Percentiles rank a stretch among this genome's conserved stretches.
Evolutionary conservation across 306 rosid genomes (phyloP).

Genomic region (Vigna unguiculata): DNA sequence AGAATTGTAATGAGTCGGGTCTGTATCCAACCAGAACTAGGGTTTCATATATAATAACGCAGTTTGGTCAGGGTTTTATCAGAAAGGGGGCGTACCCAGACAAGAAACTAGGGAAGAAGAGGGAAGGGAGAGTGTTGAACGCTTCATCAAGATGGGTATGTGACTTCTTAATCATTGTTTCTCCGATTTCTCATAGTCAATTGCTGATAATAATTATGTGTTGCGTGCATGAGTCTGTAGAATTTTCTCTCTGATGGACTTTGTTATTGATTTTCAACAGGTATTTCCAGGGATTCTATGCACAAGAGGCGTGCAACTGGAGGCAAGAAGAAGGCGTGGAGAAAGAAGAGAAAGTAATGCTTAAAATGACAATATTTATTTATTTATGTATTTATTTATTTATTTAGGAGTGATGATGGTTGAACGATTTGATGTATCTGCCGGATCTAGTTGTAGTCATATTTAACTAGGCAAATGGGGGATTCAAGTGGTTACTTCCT

Average conservation of each 20-base stretch:
- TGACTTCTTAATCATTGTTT: background rate
- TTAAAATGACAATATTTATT: background rate
- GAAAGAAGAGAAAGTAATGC: conserved; percentile 49
- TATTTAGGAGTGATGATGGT: too few relatives aligned
- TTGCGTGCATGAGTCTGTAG: background rate
- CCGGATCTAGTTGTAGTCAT: background rate
- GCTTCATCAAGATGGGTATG: conserved; percentile 43
- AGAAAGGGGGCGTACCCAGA: background rate
- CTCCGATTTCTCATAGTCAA: background rate
- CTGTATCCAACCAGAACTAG: background rate
- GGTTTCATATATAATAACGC: conserved; percentile 15
- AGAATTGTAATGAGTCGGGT: background rate
- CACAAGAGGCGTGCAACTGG: conserved; percentile 53
- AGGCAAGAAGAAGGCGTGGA: conserved; percentile 51
- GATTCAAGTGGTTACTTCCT: background rate
- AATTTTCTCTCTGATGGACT: background rate
- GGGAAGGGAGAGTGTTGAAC: background rate
- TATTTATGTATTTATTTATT: background rate
- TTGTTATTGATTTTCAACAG: conserved; percentile 21
- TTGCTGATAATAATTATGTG: background rate
- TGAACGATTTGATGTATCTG: background rate
- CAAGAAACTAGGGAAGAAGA: background rate
- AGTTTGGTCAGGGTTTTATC: background rate
- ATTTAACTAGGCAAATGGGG: background rate
- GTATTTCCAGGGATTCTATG: conserved; percentile 52